phyloP scores from a whole-genome alignment of 2,329 filamentous ascomycete species.

The Emmonsiellopsis sp. region DNA sequence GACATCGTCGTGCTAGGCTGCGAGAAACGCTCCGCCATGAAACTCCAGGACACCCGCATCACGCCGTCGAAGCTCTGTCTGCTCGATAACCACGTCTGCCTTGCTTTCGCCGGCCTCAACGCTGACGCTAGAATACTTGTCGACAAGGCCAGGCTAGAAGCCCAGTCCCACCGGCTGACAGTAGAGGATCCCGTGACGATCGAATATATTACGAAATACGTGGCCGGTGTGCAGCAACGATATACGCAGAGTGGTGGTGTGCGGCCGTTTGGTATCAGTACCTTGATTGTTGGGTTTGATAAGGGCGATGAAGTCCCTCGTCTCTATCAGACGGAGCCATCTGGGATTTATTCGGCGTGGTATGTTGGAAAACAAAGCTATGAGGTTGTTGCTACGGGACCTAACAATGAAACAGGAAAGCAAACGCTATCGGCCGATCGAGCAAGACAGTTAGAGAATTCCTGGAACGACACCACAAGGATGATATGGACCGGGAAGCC shows the following conservation, averaged over 20 bases:
- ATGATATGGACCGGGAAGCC: conserved; percentile 90
- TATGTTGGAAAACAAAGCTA: conserved; percentile 38
- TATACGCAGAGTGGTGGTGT: conserved; percentile 99
- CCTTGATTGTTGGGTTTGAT: conserved; percentile 96
- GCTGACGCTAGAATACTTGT: conserved; percentile 96
- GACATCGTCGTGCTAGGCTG: conserved; percentile 94
- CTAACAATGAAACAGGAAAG: conserved; percentile 61
- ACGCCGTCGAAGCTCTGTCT: conserved; percentile 98
- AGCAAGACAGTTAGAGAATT: conserved; percentile 99
- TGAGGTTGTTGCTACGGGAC: neutral
- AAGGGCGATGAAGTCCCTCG: conserved; percentile 79
- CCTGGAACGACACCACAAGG: conserved; percentile 97
- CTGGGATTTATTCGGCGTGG: conserved; percentile 98
- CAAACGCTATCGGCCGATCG: conserved; percentile 94
- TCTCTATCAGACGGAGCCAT: conserved; percentile 98
- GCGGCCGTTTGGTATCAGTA: conserved; percentile 96
- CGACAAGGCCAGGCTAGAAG: conserved; percentile 95
- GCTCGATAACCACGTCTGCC: conserved; percentile 89
- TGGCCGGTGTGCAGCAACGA: conserved; percentile 93
- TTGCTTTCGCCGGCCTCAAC: conserved; percentile 94
- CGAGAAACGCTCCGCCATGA: conserved; percentile 98
- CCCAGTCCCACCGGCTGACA: conserved; percentile 91
- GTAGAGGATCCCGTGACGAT: conserved; percentile 96
- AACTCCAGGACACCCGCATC: conserved; percentile 97
- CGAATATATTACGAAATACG: conserved; percentile 99